Percentiles rank a stretch among this genome's conserved stretches.
These are phyloP conservation scores for Thalassiosira delicatula DNA, from an alignment of 352 stramenopile species.

Conservation along the genomic window DNA sequence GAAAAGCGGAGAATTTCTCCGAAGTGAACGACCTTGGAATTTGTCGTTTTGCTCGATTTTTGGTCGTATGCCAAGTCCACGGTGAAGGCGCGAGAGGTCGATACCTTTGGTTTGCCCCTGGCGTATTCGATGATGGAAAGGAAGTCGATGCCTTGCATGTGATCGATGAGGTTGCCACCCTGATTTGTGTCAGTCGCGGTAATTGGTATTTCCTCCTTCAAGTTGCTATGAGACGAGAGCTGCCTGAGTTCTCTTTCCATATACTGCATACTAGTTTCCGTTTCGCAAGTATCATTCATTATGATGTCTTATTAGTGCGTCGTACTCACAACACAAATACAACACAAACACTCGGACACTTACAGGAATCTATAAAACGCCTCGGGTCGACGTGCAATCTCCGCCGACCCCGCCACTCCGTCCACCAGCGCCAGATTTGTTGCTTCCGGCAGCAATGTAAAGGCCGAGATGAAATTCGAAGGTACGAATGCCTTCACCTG, in stretches of 20 bases:
- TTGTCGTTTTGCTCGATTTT: slow-evolving; percentile 49
- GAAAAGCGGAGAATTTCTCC: slow-evolving; percentile 78
- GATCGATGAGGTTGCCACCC: slow-evolving; percentile 63
- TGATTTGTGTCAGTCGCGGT: not conserved
- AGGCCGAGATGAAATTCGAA: slow-evolving; percentile 81
- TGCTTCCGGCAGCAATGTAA: slow-evolving; percentile 79
- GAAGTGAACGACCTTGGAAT: slow-evolving; percentile 63
- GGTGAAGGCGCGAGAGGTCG: slow-evolving; percentile 67
- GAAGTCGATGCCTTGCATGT: slow-evolving; percentile 77
- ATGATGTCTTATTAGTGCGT: no score
- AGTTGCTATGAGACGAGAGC: slow-evolving; percentile 9
- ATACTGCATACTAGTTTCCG: slow-evolving; percentile 74
- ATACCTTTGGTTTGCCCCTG: slow-evolving; percentile 57
- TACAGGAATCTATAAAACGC: slow-evolving; percentile 83
- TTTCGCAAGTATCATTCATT: no score
- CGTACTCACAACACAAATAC: no score
- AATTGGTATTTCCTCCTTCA: not conserved
- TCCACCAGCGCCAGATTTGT: slow-evolving; percentile 84
- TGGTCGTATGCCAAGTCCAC: slow-evolving; percentile 78
- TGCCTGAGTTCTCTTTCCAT: slow-evolving; percentile 75
- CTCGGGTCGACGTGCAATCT: slow-evolving; percentile 74
- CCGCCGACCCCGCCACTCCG: slow-evolving; percentile 69
- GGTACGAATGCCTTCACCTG: slow-evolving; percentile 77
- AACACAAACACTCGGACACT: no score
- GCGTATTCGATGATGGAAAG: slow-evolving; percentile 77